Evolutionary conservation across 2,329 filamentous ascomycete species (phyloP), one percentile per base, ranked within the genome.

Genomic region (Trichoderma gracile): DNA sequence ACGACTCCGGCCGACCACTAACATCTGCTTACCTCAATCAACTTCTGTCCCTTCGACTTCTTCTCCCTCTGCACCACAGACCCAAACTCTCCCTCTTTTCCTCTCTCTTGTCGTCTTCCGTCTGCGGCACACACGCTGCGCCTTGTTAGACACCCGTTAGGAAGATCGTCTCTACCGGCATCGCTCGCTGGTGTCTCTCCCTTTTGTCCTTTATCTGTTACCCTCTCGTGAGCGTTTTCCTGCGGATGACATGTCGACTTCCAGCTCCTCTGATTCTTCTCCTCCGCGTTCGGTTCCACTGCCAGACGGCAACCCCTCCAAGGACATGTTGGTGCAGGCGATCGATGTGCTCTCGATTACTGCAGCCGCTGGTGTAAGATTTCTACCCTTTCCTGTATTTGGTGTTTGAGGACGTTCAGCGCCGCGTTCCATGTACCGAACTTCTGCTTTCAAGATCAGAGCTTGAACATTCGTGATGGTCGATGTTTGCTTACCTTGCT

Each of bases 221-320:
- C n/a, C 15, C 5, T n/a, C 42, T 33, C 46, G 30, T 57, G 42
- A 25, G 14, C 21, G 54, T 50, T 47, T 15, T 25, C 30, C 12
- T 62, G 42, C 49, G 49, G 49, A 43, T 47, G 68, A 61, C 64
- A 78, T 78, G 77, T 71, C 75, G 60, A 65, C 72, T 57, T 63
- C 72, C 33, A 71, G 71, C 52, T 68, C 70, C 42, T 68, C 70
- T 54, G 70, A 65, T 19, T 71, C 73, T 33, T 71, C 74, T 57
- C 69, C 74, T 33, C 70, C 73, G 65, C 70, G 67, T 64, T 68
- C 64, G 47, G 61, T 67, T 19, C 54, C 70, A 27, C 47, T 66
- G 15, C 61, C 66, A 43, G 56, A 63, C 45, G 63, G 64, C 38
- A 45, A 63, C 64, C 54, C 64, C 33, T 70, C 71, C 40, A 70